These are phyloP conservation scores for Boletus rubroflammeus DNA, from an alignment of 768 basidiomycete genomes.

Conservation along the genomic window DNA sequence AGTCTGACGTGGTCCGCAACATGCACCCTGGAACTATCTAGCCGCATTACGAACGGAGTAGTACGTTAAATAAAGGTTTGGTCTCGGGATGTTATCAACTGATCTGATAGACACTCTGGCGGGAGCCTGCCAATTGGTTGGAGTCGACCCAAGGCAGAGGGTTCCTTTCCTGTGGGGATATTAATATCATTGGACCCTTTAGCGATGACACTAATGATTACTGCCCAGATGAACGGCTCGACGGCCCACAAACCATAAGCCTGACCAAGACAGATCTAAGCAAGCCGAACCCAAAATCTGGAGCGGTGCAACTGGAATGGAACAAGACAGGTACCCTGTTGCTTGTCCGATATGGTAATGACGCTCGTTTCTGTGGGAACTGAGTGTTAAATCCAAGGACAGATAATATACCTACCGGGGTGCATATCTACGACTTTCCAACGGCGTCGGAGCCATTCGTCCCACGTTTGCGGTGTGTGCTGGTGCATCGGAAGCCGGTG, in stretches of 20 bases:
- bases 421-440: conserved; percentile 75
- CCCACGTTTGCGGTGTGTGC: conserved; percentile 61
- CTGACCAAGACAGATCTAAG: conserved; percentile 52
- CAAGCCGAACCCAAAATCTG: conserved; percentile 63
- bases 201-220: neutral
- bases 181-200: neutral
- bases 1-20: conserved; percentile 71
- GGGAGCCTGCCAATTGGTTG: conserved; percentile 82
- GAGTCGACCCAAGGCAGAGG: conserved; percentile 81
- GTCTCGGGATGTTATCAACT: neutral
- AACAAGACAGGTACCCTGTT: conserved; percentile 73
- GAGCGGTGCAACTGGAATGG: conserved; percentile 74
- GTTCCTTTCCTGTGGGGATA: conserved; percentile 73
- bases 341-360: conserved; percentile 68
- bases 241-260: conserved; percentile 51
- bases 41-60: conserved; percentile 50
- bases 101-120: conserved; percentile 66
- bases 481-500: conserved; percentile 64
- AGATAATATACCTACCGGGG: conserved; percentile 62
- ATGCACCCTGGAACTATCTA: conserved; percentile 57
- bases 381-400: conserved; percentile 1
- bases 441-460: conserved; percentile 50
- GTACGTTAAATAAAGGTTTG: conserved; percentile 40
- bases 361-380: neutral
- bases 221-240: conserved; percentile 58